Evolutionary conservation across 805 yeast genomes (phyloP), one percentile per base, ranked within the genome.

Genomic region (Tetrapisispora fleetii): DNA sequence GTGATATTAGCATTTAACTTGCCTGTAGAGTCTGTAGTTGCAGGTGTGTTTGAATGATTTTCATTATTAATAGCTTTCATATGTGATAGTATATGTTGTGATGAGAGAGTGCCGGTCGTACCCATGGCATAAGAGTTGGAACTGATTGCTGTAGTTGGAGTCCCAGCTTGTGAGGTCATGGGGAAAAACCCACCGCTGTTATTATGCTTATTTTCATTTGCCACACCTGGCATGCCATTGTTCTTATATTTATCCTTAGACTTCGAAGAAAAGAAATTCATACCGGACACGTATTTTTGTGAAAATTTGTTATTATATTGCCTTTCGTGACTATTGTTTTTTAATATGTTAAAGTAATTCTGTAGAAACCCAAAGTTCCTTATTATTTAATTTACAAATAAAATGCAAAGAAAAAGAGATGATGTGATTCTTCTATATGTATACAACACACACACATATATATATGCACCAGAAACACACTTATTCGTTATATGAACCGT

Each of bases 141-240:
- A 43, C 80, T 73, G 10, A 83, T 65, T 0, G 89, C 89, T 2
- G 85, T 83, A 2, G 91, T 82, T 18, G 90, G 85, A 5, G 80
- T 71, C 1, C 80, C 71, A 1, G 78, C 70, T 71, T 52, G 78
- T 69, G 59, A 52, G 6, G 63, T 51, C 48, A 77, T 65, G 45
- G 61, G 67, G 16, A 68, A 36, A 67, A 60, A 21, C 59, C 62
- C 37, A 32, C 13, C 9, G 35, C 21, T 46, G 24, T 27, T 35
- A 22, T 39, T 37, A 22, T 39, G 24, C 19, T 14, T 28, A 10
- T 30, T 36, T 14, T 37, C 32, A 43, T 33, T 43, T 17, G 17
- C n/a, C 33, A 24, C 18, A 14, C 13, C 28, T 24, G 28, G 28
- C 28, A 24, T 44, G 4, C 27, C 37, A 22, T 22, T 21, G 13